Percentiles rank a stretch among this genome's conserved stretches.
phyloP scores from a whole-genome alignment of 2,329 filamentous ascomycete genomes.

The Aureobasidium leucospermi region DNA sequence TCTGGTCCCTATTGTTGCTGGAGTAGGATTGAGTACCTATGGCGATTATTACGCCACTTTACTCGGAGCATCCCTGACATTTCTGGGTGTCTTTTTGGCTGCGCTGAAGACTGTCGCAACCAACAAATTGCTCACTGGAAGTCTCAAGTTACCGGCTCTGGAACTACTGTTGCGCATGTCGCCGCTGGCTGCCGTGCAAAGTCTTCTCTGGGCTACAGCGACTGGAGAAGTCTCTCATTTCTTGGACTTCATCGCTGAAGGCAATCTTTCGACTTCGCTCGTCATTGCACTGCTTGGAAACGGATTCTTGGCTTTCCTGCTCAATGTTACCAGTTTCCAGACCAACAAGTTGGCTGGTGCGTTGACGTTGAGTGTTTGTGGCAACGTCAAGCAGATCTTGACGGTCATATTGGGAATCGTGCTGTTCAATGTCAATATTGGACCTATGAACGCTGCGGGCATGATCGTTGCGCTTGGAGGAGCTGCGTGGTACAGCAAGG shows the following conservation, averaged over 20 bases:
- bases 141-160: constrained; percentile 50
- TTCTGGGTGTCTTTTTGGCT: constrained; percentile 32
- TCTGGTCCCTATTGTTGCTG: constrained; percentile 53
- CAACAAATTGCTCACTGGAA: constrained; percentile 57
- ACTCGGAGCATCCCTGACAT: constrained; percentile 35
- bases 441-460: constrained; percentile 42
- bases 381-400: constrained; percentile 31
- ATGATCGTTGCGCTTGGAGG: constrained; percentile 50
- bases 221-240: constrained; percentile 41
- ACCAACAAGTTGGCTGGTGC: constrained; percentile 34
- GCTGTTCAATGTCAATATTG: constrained; percentile 28
- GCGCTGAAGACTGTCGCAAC: constrained; percentile 55
- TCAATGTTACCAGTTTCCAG: constrained; percentile 32
- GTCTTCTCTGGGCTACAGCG: constrained; percentile 44
- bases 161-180: constrained; percentile 58
- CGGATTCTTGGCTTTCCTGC: constrained; percentile 27
- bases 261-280: constrained; percentile 19
- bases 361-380: constrained; percentile 30
- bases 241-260: constrained; percentile 17
- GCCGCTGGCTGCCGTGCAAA: constrained; percentile 52
- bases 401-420: constrained; percentile 31
- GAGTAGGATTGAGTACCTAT: constrained; percentile 52
- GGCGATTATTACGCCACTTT: constrained; percentile 57
- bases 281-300: constrained; percentile 25
- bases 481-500: constrained; percentile 51